Base-by-base conservation (phyloP, 2,329 filamentous ascomycete genomes). In the Cladosporium phlei region DNA sequence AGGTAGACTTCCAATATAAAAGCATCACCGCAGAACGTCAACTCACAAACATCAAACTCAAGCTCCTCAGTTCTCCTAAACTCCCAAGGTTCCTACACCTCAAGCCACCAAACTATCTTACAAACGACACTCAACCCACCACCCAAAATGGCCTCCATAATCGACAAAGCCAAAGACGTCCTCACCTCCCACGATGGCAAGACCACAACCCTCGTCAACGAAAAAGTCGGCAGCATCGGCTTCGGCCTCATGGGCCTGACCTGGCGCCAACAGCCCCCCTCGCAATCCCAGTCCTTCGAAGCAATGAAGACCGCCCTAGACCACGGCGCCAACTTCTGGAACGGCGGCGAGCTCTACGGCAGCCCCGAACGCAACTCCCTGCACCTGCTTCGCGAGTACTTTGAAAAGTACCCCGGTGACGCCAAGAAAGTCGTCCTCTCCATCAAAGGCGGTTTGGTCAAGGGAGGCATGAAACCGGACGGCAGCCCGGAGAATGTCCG, bases 211-310 rank as follows among this genome's bases (percentile, higher is more conserved):
- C 49, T 62, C 9, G 48, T 52, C 21, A 58, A 58, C 28, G 34
- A 52, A 3, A 48, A 56, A 17, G 38, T 64, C 28, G 51, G 55
- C 22, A 49, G 59, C 14, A 66, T 67, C 14, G 72, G 72, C 57
- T 75, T 66, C 52, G 72, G 72, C 34, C 61, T 75, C 9, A 74
- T 75, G 72, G 70, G 72, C 40, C 58, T 75, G 1, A 75, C 72
- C 47, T 74, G 70, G 72, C 64, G 69, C 39, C 48, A 51, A 4
- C 62, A 60, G 27, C 69, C 70, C 4, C 66, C 59, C 5, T 54
- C 65, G 5, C 52, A 63, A 35, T 58, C 64, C 22, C 56, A 73
- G 46, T 55, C 68, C 53, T 69, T 74, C 55, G 60, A 63, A 45
- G 67, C 70, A 2, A 72, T 75, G 71, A 68, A 66, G 40, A 61